A percentile compares a stretch with the other conserved stretches of the same genome.
Evolutionary conservation across 2,329 filamentous ascomycete species (phyloP).

Genomic region (Cladosporium sp.): DNA sequence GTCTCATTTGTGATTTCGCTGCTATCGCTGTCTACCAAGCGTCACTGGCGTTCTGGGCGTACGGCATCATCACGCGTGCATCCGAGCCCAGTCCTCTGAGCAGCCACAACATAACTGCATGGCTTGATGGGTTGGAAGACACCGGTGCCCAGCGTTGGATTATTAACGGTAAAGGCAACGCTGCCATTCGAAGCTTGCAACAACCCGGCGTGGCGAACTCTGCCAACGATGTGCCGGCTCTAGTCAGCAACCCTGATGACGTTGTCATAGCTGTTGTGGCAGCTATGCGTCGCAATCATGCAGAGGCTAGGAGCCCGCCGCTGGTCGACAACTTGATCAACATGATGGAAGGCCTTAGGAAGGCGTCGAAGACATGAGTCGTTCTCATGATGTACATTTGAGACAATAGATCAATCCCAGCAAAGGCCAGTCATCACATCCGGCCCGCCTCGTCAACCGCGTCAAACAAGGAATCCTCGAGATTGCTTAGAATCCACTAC

Average conservation of each 20-base stretch:
- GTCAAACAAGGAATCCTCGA: no score
- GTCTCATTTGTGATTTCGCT: constrained; percentile 53
- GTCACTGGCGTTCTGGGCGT: constrained; percentile 64
- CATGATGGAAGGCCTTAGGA: constrained; percentile 55
- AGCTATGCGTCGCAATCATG: constrained; percentile 53
- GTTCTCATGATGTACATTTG: background rate
- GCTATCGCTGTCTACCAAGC: constrained; percentile 67
- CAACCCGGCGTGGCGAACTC: background rate
- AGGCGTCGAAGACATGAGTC: constrained; percentile 26
- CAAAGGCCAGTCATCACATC: no score
- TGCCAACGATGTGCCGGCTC: constrained; percentile 16
- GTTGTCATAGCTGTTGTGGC: constrained; percentile 58
- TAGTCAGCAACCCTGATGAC: constrained; percentile 52
- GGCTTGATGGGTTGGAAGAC: constrained; percentile 55
- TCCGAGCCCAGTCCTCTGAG: constrained; percentile 39
- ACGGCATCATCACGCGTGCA: constrained; percentile 51
- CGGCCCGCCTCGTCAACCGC: no score
- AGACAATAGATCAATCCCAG: no score
- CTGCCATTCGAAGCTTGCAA: constrained; percentile 25
- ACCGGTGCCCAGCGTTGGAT: constrained; percentile 43
- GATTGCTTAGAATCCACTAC: no score
- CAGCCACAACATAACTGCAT: constrained; percentile 36
- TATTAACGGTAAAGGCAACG: constrained; percentile 30
- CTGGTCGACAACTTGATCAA: constrained; percentile 65
- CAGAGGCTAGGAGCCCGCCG: constrained; percentile 44